Percentiles rank a stretch among this genome's conserved stretches.
Conservation (phyloP, 2,329 filamentous ascomycete species). For the Exophiala viscosa region DNA sequence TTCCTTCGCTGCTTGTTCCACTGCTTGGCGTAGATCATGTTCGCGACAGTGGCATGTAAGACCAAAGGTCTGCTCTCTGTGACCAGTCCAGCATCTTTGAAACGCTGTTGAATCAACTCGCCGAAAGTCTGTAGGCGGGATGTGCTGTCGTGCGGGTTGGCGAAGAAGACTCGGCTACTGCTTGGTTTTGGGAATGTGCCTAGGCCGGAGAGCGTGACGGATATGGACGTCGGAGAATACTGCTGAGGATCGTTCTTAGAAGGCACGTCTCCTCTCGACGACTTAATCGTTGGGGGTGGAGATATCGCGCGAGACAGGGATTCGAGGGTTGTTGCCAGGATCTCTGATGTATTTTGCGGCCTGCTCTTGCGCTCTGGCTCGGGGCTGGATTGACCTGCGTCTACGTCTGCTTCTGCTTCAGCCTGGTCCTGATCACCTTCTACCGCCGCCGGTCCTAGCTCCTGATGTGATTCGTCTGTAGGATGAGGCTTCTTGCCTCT, state of each 20-base stretch:
- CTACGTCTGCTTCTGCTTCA: background rate
- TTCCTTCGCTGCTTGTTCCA: conserved; percentile 1
- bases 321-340: conserved; percentile 1
- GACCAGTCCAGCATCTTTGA: conserved; percentile 42
- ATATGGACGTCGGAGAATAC: conserved; percentile 5
- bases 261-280: background rate
- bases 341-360: background rate
- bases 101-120: conserved; percentile 38
- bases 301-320: conserved; percentile 10
- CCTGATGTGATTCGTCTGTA: background rate
- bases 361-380: too few species aligned
- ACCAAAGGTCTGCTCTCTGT: conserved; percentile 56
- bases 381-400: background rate
- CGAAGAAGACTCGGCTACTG: conserved; percentile 31
- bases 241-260: background rate
- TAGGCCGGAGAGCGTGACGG: conserved; percentile 22
- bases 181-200: conserved; percentile 19
- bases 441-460: background rate
- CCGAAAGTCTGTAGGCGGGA: conserved; percentile 42
- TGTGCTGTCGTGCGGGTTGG: conserved; percentile 33
- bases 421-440: background rate
- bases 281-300: conserved; percentile 5
- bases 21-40: conserved; percentile 66
- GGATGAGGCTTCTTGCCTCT: background rate
- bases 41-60: conserved; percentile 80